phyloP scores from a whole-genome alignment of 2,329 filamentous ascomycete species.

The Pyricularia grisea region DNA sequence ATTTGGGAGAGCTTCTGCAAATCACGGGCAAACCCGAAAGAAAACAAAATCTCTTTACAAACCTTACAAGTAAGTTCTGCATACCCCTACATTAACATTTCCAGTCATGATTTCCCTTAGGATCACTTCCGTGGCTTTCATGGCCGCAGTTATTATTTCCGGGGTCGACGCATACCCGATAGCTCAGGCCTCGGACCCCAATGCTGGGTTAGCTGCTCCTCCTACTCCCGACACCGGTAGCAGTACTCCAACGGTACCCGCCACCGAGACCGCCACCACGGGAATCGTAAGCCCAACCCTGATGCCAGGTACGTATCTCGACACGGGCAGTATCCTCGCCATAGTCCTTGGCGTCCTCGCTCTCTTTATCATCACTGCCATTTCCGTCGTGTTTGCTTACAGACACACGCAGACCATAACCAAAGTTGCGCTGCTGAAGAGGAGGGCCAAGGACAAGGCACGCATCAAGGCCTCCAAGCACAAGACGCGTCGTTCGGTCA shows the following conservation, averaged over 20 bases:
- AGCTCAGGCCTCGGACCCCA: too few species aligned
- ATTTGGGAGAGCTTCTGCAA: not conserved
- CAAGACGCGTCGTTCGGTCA: not conserved
- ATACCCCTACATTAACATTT: not conserved
- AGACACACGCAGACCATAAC: not conserved
- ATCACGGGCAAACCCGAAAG: not conserved
- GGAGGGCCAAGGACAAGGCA: not conserved
- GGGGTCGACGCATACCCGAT: not conserved
- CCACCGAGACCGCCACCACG: not conserved
- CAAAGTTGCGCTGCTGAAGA: not conserved
- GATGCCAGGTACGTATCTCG: not conserved
- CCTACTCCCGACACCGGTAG: not conserved
- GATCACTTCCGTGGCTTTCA: not conserved
- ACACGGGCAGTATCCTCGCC: not conserved
- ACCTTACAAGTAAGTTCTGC: not conserved
- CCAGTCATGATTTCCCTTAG: not conserved
- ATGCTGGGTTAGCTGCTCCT: not conserved
- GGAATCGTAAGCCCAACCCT: not conserved
- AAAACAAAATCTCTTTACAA: not conserved
- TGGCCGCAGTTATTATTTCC: not conserved
- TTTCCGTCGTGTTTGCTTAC: not conserved
- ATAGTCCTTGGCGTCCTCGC: not conserved
- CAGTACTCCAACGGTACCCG: not conserved
- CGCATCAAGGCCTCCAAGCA: conserved; percentile 10
- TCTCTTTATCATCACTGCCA: not conserved